Evolutionary conservation across 1,139 yeast species (phyloP).

Genomic region (Geotrichum bryndzae): DNA sequence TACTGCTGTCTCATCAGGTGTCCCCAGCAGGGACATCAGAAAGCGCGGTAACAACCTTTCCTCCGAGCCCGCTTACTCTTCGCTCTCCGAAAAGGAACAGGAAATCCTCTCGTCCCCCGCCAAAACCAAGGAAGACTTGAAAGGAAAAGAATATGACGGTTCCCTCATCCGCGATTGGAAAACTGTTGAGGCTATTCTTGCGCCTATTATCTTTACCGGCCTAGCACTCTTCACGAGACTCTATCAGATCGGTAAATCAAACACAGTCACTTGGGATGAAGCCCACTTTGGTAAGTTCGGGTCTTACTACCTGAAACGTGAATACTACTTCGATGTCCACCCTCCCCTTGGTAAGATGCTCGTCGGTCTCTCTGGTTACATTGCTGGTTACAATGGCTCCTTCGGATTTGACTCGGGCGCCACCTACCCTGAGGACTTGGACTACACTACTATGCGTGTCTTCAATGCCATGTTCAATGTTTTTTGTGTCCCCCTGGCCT

Average conservation of each 20-base stretch:
- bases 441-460: conserved; percentile 85
- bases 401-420: conserved; percentile 92
- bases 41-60: conserved; percentile 12
- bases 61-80: not conserved
- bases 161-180: conserved; percentile 18
- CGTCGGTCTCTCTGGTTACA: conserved; percentile 86
- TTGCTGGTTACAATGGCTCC: conserved; percentile 93
- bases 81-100: conserved; percentile 7
- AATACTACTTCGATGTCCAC: conserved; percentile 95
- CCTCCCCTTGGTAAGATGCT: conserved; percentile 98
- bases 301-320: conserved; percentile 84
- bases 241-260: conserved; percentile 55
- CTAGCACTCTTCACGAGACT: conserved; percentile 64
- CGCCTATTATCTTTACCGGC: conserved; percentile 53
- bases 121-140: not conserved
- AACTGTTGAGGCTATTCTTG: conserved; percentile 43
- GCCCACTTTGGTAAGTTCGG: conserved; percentile 91
- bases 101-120: conserved; percentile 7
- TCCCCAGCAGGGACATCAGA: conserved; percentile 17
- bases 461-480: conserved; percentile 91
- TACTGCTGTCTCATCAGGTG: conserved; percentile 17
- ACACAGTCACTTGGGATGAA: conserved; percentile 89
- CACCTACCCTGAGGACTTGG: conserved; percentile 76
- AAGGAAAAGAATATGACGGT: conserved; percentile 14
- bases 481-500: conserved; percentile 87